phyloP scores from a whole-genome alignment of 2,329 filamentous ascomycete species.

The Myriosclerotinia scirpicola region DNA sequence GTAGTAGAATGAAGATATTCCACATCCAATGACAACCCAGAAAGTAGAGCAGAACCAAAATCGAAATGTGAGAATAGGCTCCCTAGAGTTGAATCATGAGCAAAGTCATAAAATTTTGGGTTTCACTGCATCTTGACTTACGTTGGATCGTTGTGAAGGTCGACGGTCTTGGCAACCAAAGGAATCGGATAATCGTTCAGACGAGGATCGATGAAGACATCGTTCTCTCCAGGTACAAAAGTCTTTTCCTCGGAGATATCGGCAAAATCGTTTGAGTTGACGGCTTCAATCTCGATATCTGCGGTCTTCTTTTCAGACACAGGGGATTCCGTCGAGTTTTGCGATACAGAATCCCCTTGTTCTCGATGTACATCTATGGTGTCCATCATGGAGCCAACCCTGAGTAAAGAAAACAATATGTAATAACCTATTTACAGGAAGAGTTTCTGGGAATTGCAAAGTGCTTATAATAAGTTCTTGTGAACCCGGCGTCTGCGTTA shows the following conservation, averaged over 20 bases:
- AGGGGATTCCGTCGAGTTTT: background rate
- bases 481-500: slow-evolving; percentile 4
- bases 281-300: slow-evolving; percentile 8
- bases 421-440: background rate
- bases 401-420: background rate
- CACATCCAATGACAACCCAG: slow-evolving; percentile 40
- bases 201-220: slow-evolving; percentile 40
- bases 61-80: slow-evolving; percentile 42
- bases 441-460: background rate
- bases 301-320: slow-evolving; percentile 4
- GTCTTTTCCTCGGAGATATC: slow-evolving; percentile 25
- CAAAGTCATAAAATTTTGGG: background rate
- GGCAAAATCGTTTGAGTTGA: slow-evolving; percentile 8
- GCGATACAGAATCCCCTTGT: background rate
- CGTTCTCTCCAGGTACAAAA: slow-evolving; percentile 37
- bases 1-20: slow-evolving; percentile 41
- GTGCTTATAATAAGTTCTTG: background rate
- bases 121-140: slow-evolving; percentile 22
- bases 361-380: slow-evolving; percentile 8
- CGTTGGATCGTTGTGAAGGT: slow-evolving; percentile 40
- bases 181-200: slow-evolving; percentile 40
- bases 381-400: background rate
- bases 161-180: slow-evolving; percentile 41
- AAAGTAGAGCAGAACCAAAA: slow-evolving; percentile 41
- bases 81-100: slow-evolving; percentile 25